These are phyloP conservation scores for Ceratocystis cacaofunesta DNA, from an alignment of 2,329 filamentous ascomycete species.

Conservation along the genomic window DNA sequence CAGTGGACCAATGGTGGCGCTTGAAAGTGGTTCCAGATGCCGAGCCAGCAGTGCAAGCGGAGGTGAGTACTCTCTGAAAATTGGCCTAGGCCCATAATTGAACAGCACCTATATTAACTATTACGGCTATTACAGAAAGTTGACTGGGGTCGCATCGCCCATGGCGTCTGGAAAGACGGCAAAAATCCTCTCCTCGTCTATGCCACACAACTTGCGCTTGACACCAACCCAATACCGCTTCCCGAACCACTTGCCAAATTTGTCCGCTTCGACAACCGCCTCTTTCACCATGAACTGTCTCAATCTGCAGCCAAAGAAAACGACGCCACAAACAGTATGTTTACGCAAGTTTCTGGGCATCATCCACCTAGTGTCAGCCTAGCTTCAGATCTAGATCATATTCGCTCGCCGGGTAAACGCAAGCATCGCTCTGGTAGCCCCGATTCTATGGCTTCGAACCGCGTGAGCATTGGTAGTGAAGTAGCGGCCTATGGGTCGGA, in stretches of 20 bases:
- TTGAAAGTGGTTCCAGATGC: constrained; percentile 30
- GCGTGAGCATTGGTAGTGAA: constrained; percentile 16
- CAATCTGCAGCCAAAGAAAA: constrained; percentile 12
- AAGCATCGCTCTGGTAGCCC: constrained; percentile 33
- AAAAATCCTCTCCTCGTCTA: constrained; percentile 37
- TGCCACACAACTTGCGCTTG: constrained; percentile 36
- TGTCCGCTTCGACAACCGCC: constrained; percentile 36
- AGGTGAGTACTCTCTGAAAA: constrained; percentile 27
- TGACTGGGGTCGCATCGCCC: constrained; percentile 30
- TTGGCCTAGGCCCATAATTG: neutral
- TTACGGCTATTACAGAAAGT: constrained; percentile 29
- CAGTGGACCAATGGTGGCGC: constrained; percentile 41
- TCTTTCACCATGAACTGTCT: constrained; percentile 36
- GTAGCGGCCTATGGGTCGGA: constrained; percentile 6
- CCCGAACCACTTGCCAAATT: constrained; percentile 31
- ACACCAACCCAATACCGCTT: constrained; percentile 25
- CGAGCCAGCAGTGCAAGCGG: constrained; percentile 31
- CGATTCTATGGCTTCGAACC: constrained; percentile 32
- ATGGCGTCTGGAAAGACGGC: constrained; percentile 31
- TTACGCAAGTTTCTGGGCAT: neutral
- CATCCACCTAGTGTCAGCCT: neutral
- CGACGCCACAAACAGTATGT: neutral
- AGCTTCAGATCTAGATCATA: neutral
- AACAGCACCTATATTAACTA: too few relatives aligned
- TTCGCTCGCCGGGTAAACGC: constrained; percentile 30